phyloP scores from a whole-genome alignment of 805 yeast genomes.

The Cyberlindnera maclurae region DNA sequence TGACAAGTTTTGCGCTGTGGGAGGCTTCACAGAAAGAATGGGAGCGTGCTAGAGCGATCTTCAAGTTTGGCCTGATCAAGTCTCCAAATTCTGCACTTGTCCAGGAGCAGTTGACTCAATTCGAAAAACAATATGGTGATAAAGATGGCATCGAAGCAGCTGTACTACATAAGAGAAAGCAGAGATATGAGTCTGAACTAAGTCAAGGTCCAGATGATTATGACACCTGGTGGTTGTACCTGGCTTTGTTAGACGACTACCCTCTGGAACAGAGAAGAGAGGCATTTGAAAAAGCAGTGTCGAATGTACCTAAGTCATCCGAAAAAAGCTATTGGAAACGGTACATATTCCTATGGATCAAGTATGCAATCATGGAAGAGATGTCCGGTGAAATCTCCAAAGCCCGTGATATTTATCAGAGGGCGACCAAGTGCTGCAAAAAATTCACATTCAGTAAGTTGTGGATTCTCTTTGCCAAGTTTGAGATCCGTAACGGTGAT shows the following conservation, averaged over 20 bases:
- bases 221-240: conserved; percentile 79
- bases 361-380: conserved; percentile 60
- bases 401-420: conserved; percentile 46
- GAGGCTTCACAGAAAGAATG: conserved; percentile 54
- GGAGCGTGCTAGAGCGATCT: conserved; percentile 58
- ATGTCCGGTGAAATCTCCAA: conserved; percentile 33
- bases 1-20: conserved; percentile 60
- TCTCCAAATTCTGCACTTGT: conserved; percentile 26
- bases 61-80: conserved; percentile 39
- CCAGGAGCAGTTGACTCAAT: conserved; percentile 25
- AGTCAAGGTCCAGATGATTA: conserved; percentile 45
- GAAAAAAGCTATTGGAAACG: conserved; percentile 52
- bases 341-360: conserved; percentile 65
- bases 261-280: conserved; percentile 26
- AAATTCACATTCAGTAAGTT: conserved; percentile 62
- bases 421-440: conserved; percentile 39
- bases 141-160: conserved; percentile 45
- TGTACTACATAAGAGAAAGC: conserved; percentile 45
- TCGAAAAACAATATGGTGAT: conserved; percentile 62
- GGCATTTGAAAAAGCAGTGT: conserved; percentile 39
- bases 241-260: conserved; percentile 39
- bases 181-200: conserved; percentile 45
- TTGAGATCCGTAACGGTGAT: conserved; percentile 58
- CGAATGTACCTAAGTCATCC: conserved; percentile 28
- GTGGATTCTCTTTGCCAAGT: conserved; percentile 68